phyloP scores from a whole-genome alignment of 768 basidiomycete species.

The Butyriboletus loyo region DNA sequence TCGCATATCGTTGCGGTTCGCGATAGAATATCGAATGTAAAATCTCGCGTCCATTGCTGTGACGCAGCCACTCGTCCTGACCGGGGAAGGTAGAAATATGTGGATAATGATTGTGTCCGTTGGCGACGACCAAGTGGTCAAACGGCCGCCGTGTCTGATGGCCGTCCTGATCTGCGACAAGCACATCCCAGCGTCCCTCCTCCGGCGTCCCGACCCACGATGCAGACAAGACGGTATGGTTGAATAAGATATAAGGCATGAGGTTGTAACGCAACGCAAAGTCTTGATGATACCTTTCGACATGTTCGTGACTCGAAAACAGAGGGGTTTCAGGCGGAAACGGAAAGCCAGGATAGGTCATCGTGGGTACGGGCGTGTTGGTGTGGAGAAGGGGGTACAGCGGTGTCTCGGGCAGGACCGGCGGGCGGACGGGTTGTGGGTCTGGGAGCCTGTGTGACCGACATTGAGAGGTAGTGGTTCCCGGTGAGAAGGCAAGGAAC shows the following conservation, averaged over 20 bases:
- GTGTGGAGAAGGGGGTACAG: conserved; percentile 52
- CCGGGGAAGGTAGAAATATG: conserved; percentile 44
- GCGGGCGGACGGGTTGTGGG: conserved; percentile 33
- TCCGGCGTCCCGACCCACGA: conserved; percentile 41
- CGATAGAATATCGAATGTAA: conserved; percentile 56
- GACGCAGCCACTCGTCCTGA: conserved; percentile 46
- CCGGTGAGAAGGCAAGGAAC: background rate
- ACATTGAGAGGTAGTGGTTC: background rate
- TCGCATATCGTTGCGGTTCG: conserved; percentile 40
- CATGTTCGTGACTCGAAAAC: conserved; percentile 45
- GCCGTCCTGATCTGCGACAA: conserved; percentile 25
- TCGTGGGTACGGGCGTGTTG: conserved; percentile 54
- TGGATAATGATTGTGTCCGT: conserved; percentile 56
- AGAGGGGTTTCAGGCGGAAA: conserved; percentile 50
- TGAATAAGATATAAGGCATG: conserved; percentile 37
- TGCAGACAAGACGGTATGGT: conserved; percentile 41
- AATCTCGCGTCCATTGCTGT: conserved; percentile 35
- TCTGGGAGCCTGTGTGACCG: conserved; percentile 34
- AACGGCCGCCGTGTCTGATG: conserved; percentile 28
- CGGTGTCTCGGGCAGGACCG: conserved; percentile 50
- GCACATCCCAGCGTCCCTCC: conserved; percentile 45
- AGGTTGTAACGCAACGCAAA: conserved; percentile 42
- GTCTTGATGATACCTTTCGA: conserved; percentile 46
- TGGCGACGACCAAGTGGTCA: conserved; percentile 55
- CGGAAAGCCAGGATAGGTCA: conserved; percentile 56